phyloP scores from a whole-genome alignment of 75 land plant genomes.

The Ceratopteris richardii region DNA sequence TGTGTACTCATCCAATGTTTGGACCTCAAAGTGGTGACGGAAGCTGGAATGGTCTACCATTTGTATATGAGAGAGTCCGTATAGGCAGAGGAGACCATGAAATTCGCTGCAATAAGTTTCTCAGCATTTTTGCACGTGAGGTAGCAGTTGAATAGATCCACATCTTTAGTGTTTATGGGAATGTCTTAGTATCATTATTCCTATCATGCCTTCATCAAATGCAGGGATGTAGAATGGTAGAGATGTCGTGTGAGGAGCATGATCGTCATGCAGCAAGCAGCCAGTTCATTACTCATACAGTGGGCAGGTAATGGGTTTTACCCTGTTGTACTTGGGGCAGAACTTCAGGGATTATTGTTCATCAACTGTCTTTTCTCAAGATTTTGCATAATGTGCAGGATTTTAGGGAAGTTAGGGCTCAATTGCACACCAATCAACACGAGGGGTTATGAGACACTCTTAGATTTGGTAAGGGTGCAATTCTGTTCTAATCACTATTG shows the following conservation, averaged over 20 bases:
- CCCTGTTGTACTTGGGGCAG: background rate
- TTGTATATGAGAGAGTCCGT: slow-evolving; percentile 73
- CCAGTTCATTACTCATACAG: slow-evolving; percentile 66
- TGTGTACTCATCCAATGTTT: slow-evolving; percentile 92
- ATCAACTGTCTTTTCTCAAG: no score
- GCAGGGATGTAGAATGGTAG: slow-evolving; percentile 73
- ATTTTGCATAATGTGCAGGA: slow-evolving; percentile 25
- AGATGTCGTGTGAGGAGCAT: slow-evolving; percentile 72
- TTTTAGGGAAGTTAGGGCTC: slow-evolving; percentile 46
- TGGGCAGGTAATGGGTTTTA: slow-evolving; percentile 28
- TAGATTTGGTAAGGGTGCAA: slow-evolving; percentile 62
- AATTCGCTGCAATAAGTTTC: slow-evolving; percentile 36
- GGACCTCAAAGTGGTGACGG: slow-evolving; percentile 72
- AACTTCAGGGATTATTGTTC: background rate
- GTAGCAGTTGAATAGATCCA: slow-evolving; percentile 11
- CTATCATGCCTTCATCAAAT: no score
- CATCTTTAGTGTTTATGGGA: no score
- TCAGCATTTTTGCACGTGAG: slow-evolving; percentile 51
- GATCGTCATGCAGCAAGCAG: slow-evolving; percentile 59
- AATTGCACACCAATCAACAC: slow-evolving; percentile 70
- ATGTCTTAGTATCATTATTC: no score
- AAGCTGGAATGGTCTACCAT: slow-evolving; percentile 55
- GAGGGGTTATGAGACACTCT: slow-evolving; percentile 74
- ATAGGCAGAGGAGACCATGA: slow-evolving; percentile 33
- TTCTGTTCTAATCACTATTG: no score